phyloP scores from a whole-genome alignment of 495 filamentous ascomycete genomes.

The Platismatia glauca region DNA sequence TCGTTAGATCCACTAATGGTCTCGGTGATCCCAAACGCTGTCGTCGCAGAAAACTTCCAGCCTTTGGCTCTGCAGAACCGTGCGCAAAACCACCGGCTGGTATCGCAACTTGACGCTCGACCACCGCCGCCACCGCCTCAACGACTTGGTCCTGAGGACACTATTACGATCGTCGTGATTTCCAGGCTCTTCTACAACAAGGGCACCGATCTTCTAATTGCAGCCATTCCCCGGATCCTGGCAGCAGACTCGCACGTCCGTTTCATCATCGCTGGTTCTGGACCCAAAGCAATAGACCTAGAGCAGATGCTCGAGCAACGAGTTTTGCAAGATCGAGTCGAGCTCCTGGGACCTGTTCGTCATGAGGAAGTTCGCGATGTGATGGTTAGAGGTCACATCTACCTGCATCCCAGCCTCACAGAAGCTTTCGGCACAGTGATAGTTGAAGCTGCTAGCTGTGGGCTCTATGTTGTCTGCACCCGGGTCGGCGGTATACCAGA shows the following conservation, averaged over 20 bases:
- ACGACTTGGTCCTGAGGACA: constrained; percentile 66
- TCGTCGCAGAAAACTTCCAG: constrained; percentile 91
- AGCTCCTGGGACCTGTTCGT: constrained; percentile 81
- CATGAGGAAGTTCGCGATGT: constrained; percentile 97
- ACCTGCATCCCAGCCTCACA: constrained; percentile 87
- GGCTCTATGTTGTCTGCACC: constrained; percentile 91
- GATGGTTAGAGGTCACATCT: constrained; percentile 97
- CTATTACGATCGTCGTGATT: constrained; percentile 92
- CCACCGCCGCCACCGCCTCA: constrained; percentile 40
- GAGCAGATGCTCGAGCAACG: constrained; percentile 96
- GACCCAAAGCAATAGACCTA: constrained; percentile 92
- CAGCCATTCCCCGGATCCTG: constrained; percentile 86
- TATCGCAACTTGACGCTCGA: constrained; percentile 26
- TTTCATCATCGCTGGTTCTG: constrained; percentile 93
- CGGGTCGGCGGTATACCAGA: constrained; percentile 95
- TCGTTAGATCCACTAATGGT: constrained; percentile 94
- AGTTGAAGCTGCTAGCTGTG: constrained; percentile 91
- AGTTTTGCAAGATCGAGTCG: constrained; percentile 88
- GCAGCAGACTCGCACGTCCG: constrained; percentile 83
- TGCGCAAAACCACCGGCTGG: constrained; percentile 21
- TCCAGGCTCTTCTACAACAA: constrained; percentile 99
- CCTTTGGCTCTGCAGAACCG: constrained; percentile 46
- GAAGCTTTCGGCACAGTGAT: constrained; percentile 97
- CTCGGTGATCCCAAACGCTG: constrained; percentile 93
- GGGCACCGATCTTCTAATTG: constrained; percentile 89